phyloP scores from a whole-genome alignment of 129 eudicot species.

The Sambucus nigra region DNA sequence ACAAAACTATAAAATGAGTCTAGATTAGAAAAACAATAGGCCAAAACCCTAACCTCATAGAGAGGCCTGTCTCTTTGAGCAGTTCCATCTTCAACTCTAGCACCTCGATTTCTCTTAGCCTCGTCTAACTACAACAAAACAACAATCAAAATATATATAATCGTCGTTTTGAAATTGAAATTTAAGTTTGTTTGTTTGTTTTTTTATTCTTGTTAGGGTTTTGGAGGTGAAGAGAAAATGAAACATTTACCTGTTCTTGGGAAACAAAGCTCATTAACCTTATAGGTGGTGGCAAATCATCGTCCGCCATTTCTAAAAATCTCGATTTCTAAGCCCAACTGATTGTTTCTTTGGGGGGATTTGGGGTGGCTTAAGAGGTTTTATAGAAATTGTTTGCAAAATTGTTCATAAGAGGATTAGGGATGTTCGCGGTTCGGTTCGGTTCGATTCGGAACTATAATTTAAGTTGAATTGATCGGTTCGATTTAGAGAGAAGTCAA shows the following conservation, averaged over 20 bases:
- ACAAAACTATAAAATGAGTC: too few relatives aligned
- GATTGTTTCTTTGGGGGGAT: too few relatives aligned
- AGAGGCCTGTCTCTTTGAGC: slow-evolving; percentile 92
- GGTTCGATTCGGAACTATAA: too few relatives aligned
- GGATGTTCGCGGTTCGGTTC: too few relatives aligned
- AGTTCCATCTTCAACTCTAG: slow-evolving; percentile 88
- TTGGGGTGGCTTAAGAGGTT: too few relatives aligned
- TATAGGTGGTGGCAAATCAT: slow-evolving; percentile 36
- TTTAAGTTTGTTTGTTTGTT: not conserved
- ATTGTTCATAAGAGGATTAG: too few relatives aligned
- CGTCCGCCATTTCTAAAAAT: slow-evolving; percentile 42
- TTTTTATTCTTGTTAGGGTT: slow-evolving; percentile 2
- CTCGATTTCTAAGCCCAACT: not conserved
- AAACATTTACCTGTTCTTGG: slow-evolving; percentile 51
- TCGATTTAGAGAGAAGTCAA: too few relatives aligned
- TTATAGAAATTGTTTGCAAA: too few relatives aligned
- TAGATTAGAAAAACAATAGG: too few relatives aligned
- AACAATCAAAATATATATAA: too few relatives aligned
- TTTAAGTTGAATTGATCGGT: too few relatives aligned
- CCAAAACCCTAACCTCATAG: slow-evolving; percentile 82
- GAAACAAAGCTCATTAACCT: slow-evolving; percentile 87
- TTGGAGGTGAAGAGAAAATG: not conserved
- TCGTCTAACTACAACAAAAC: slow-evolving; percentile 54
- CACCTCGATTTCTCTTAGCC: slow-evolving; percentile 68
- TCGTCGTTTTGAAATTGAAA: not conserved